Conservation (phyloP, 116 monocot genomes). For the Cymodocea nodosa region DNA sequence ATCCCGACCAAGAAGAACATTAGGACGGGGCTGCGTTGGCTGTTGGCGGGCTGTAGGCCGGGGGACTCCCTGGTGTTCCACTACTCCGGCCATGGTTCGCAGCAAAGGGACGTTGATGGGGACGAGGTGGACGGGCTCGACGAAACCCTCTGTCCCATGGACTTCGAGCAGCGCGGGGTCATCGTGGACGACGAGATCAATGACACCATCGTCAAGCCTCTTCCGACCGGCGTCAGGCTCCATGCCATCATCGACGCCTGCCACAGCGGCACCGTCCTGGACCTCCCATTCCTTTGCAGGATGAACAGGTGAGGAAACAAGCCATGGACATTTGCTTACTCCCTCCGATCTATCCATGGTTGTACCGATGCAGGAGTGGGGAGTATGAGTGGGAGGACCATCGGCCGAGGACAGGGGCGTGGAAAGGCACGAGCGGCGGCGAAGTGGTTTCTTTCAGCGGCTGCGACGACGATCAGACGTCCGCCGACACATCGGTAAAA, state of each 20-base stretch:
- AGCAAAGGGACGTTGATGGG: constrained; percentile 27
- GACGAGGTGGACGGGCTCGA: constrained; percentile 64
- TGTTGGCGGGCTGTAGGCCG: constrained; percentile 25
- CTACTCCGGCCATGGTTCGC: constrained; percentile 69
- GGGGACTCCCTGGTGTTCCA: constrained; percentile 83
- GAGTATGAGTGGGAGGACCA: constrained; percentile 88
- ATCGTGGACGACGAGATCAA: constrained; percentile 77
- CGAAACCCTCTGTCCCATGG: constrained; percentile 67
- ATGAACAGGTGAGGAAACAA: constrained; percentile 31
- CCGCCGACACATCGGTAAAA: constrained; percentile 7
- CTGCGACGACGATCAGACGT: constrained; percentile 28
- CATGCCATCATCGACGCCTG: constrained; percentile 74
- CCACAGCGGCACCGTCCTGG: constrained; percentile 76
- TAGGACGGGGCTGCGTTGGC: constrained; percentile 52
- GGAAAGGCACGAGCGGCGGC: constrained; percentile 77
- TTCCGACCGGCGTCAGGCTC: constrained; percentile 39
- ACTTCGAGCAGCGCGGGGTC: constrained; percentile 39
- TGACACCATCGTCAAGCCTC: constrained; percentile 40
- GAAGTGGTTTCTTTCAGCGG: constrained; percentile 85
- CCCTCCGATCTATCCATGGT: no score
- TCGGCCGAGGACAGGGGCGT: constrained; percentile 62
- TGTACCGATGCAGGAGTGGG: constrained; percentile 30
- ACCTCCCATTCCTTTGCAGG: constrained; percentile 60
- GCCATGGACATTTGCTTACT: no score
- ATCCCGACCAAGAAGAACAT: constrained; percentile 52